Percentiles rank a stretch among this genome's conserved stretches.
phyloP scores from a whole-genome alignment of 805 yeast species.

The Lipomyces kockii region DNA sequence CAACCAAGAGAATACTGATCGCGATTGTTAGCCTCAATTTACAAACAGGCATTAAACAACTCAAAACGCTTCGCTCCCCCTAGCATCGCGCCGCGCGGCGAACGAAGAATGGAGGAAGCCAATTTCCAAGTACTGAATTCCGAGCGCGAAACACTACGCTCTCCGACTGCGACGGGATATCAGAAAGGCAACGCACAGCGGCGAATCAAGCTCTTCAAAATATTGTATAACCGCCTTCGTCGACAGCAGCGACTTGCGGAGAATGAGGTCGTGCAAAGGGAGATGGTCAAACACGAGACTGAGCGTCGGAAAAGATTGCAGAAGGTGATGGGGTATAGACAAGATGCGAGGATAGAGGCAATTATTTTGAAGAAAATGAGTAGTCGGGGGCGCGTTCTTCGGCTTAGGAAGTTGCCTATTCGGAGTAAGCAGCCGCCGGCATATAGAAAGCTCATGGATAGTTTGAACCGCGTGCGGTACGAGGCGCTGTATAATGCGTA shows the following conservation, averaged over 20 bases:
- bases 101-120: slow-evolving; percentile 2
- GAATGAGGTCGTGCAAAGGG: neutral
- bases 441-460: neutral
- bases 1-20: neutral
- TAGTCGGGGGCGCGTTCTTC: neutral
- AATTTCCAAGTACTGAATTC: neutral
- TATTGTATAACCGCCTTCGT: neutral
- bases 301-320: neutral
- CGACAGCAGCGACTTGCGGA: neutral
- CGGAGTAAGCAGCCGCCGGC: neutral
- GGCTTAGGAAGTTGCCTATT: neutral
- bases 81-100: slow-evolving; percentile 1
- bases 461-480: slow-evolving; percentile 1
- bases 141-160: neutral
- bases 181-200: neutral
- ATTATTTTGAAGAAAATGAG: neutral
- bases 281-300: neutral
- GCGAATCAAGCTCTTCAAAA: neutral
- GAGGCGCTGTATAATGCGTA: slow-evolving; percentile 4
- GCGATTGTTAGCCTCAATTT: neutral
- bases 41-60: neutral
- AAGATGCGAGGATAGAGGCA: neutral
- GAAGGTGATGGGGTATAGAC: neutral
- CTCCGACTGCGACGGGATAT: neutral
- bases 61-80: neutral